phyloP scores from a whole-genome alignment of 1,139 yeast species.

The Magnusiomyces suaveolens region DNA sequence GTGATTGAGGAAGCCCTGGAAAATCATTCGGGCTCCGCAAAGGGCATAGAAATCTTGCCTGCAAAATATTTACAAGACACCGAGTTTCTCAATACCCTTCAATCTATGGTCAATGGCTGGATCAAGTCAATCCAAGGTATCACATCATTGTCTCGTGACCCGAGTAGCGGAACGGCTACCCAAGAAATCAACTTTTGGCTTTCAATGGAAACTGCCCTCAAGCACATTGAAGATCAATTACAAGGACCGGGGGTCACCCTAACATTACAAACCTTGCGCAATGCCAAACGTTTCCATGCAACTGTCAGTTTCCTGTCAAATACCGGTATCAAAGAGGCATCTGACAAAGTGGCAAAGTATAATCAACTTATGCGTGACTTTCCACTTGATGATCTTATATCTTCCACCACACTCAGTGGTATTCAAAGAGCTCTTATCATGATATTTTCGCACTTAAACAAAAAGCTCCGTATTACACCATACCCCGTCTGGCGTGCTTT shows the following conservation, averaged over 20 bases:
- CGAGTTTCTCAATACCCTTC: slow-evolving; percentile 52
- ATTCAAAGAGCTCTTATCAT: slow-evolving; percentile 40
- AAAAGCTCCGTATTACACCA: slow-evolving; percentile 46
- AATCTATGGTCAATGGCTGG: slow-evolving; percentile 65
- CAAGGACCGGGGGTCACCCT: slow-evolving; percentile 44
- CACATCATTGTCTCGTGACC: slow-evolving; percentile 43
- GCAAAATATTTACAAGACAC: slow-evolving; percentile 41
- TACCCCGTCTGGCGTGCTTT: slow-evolving; percentile 63
- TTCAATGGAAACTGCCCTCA: slow-evolving; percentile 56
- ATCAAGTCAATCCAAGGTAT: slow-evolving; percentile 51
- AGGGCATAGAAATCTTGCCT: slow-evolving; percentile 29
- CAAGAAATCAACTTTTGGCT: slow-evolving; percentile 80
- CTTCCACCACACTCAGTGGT: slow-evolving; percentile 40
- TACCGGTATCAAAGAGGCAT: slow-evolving; percentile 55
- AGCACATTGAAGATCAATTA: slow-evolving; percentile 50
- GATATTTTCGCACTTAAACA: slow-evolving; percentile 54
- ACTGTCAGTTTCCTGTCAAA: slow-evolving; percentile 65
- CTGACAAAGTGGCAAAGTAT: slow-evolving; percentile 44
- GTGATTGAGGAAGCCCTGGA: slow-evolving; percentile 37
- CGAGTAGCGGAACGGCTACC: slow-evolving; percentile 48
- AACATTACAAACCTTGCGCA: slow-evolving; percentile 54
- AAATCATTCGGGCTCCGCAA: slow-evolving; percentile 21
- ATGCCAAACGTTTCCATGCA: slow-evolving; percentile 72
- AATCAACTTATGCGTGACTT: slow-evolving; percentile 60
- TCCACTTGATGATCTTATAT: slow-evolving; percentile 53